These are phyloP conservation scores for Herpetospermum pedunculosum DNA, from an alignment of 306 rosid species.

Conservation along the genomic window DNA sequence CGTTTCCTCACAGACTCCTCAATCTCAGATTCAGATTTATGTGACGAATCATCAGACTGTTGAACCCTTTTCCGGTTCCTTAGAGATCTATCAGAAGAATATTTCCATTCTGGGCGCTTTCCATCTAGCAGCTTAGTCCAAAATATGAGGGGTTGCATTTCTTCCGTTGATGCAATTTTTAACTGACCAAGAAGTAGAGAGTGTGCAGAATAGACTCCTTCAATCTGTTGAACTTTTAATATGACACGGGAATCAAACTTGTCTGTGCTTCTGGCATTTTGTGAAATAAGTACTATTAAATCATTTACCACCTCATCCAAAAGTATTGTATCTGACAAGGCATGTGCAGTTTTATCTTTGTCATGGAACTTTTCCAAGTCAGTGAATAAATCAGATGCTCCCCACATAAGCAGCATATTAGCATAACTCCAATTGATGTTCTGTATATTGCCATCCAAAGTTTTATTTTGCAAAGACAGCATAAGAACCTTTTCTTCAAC, in stretches of 20 bases:
- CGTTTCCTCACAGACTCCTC: slow-evolving; percentile 45
- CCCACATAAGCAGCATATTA: slow-evolving; percentile 71
- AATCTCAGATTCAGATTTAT: slow-evolving; percentile 22
- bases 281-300: slow-evolving; percentile 37
- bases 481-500: slow-evolving; percentile 72
- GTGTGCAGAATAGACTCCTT: slow-evolving; percentile 32
- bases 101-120: slow-evolving; percentile 64
- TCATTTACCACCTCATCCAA: slow-evolving; percentile 37
- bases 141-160: slow-evolving; percentile 40
- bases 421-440: slow-evolving; percentile 29
- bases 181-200: slow-evolving; percentile 42
- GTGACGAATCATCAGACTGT: slow-evolving; percentile 21
- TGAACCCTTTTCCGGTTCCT: slow-evolving; percentile 63
- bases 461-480: slow-evolving; percentile 60
- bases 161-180: slow-evolving; percentile 23
- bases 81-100: slow-evolving; percentile 33
- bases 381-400: slow-evolving; percentile 54
- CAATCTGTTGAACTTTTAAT: slow-evolving; percentile 47
- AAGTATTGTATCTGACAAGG: slow-evolving; percentile 19
- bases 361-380: slow-evolving; percentile 44
- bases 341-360: slow-evolving; percentile 16
- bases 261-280: slow-evolving; percentile 27
- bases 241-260: slow-evolving; percentile 28
- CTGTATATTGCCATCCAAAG: slow-evolving; percentile 31
- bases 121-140: slow-evolving; percentile 67